phyloP scores from a whole-genome alignment of 2,329 filamentous ascomycete species.

The Neocatenulostroma microsporum region DNA sequence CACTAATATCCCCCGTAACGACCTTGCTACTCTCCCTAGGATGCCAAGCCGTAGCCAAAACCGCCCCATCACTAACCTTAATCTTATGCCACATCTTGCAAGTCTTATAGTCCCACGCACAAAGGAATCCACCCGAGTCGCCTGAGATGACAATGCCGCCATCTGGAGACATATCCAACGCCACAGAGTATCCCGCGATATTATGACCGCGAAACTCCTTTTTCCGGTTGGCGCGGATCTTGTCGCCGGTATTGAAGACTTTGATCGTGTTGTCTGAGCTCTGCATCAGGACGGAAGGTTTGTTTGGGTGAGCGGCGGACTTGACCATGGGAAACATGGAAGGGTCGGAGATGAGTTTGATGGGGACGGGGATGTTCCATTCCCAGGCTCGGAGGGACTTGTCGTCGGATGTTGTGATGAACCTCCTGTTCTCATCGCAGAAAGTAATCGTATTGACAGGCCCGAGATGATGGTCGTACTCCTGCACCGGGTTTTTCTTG shows the following conservation, averaged over 20 bases:
- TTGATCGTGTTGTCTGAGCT: slow-evolving; percentile 92
- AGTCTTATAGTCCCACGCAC: slow-evolving; percentile 93
- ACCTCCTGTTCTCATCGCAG: slow-evolving; percentile 85
- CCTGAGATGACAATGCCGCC: slow-evolving; percentile 84
- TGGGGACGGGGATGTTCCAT: slow-evolving; percentile 94
- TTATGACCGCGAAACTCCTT: slow-evolving; percentile 96
- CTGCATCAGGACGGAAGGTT: slow-evolving; percentile 93
- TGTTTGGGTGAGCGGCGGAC: slow-evolving; percentile 72
- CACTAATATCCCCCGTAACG: slow-evolving; percentile 80
- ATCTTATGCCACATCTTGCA: slow-evolving; percentile 99
- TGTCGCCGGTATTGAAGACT: slow-evolving; percentile 88
- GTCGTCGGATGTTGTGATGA: slow-evolving; percentile 97
- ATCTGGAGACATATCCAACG: slow-evolving; percentile 80
- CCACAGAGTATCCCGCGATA: slow-evolving; percentile 87
- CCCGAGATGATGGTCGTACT: slow-evolving; percentile 97
- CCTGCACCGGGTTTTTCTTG: slow-evolving; percentile 65
- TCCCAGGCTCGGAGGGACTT: slow-evolving; percentile 96
- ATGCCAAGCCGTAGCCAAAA: slow-evolving; percentile 90
- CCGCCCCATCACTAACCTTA: slow-evolving; percentile 68
- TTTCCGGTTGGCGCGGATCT: slow-evolving; percentile 95
- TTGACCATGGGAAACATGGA: slow-evolving; percentile 97
- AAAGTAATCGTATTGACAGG: slow-evolving; percentile 97
- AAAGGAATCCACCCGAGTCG: slow-evolving; percentile 62
- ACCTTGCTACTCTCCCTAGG: slow-evolving; percentile 96
- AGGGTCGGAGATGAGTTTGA: slow-evolving; percentile 95